Conservation (phyloP, 1,139 yeast genomes). For the Blastobotrys apis region DNA sequence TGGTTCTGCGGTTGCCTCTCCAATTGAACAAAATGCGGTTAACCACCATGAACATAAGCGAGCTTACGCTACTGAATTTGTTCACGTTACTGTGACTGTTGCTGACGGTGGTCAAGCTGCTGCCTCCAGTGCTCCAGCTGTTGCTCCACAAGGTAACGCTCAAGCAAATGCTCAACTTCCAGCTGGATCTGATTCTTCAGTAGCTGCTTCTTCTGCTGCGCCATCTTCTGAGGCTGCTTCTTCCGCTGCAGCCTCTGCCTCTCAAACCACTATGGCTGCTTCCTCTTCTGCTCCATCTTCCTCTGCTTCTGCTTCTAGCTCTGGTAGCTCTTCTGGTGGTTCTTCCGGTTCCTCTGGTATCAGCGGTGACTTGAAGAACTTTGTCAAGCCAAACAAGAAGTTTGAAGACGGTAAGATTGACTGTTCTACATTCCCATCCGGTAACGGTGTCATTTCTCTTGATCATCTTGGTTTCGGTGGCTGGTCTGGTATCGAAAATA, state of each 20-base stretch:
- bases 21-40: conserved; percentile 21
- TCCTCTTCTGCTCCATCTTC: conserved; percentile 23
- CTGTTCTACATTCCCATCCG: conserved; percentile 80
- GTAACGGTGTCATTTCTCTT: conserved; percentile 83
- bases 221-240: conserved; percentile 28
- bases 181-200: not conserved
- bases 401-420: conserved; percentile 78
- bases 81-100: conserved; percentile 72
- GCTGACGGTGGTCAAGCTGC: conserved; percentile 48
- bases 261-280: conserved; percentile 22
- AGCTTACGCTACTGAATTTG: conserved; percentile 73
- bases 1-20: conserved; percentile 44
- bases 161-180: conserved; percentile 30
- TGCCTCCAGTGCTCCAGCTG: conserved; percentile 22
- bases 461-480: conserved; percentile 85
- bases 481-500: conserved; percentile 78
- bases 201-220: conserved; percentile 27
- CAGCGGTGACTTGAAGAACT: conserved; percentile 54
- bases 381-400: conserved; percentile 47
- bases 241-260: conserved; percentile 27
- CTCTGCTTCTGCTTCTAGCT: conserved; percentile 25
- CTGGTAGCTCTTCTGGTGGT: conserved; percentile 31
- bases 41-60: conserved; percentile 54
- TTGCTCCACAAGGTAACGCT: conserved; percentile 26
- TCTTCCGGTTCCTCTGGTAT: conserved; percentile 38